Evolutionary conservation across 2,329 filamentous ascomycete genomes (phyloP).

Genomic region (Aspergillus tamarii): DNA sequence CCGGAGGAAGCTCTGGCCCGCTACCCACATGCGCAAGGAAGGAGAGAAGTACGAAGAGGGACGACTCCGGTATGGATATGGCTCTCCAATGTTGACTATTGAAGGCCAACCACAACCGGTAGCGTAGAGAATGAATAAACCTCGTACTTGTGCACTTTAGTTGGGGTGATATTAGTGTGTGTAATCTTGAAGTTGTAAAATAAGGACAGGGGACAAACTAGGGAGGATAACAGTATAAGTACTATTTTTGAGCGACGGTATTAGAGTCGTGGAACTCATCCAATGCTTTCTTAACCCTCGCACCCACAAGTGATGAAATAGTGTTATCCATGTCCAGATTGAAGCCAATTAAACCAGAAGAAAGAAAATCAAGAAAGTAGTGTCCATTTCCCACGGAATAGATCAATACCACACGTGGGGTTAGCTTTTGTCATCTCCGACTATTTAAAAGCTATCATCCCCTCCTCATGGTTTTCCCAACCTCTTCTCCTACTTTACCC

Average conservation of each 20-base stretch:
- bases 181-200: not conserved
- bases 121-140: not conserved
- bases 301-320: not conserved
- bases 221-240: not conserved
- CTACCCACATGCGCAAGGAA: slow-evolving; percentile 43
- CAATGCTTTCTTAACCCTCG: not conserved
- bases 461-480: not conserved
- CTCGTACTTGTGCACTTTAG: not conserved
- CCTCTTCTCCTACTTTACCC: not conserved
- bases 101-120: slow-evolving; percentile 20
- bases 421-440: not conserved
- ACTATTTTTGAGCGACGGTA: not conserved
- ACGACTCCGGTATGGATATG: slow-evolving; percentile 39
- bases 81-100: slow-evolving; percentile 44
- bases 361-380: not conserved
- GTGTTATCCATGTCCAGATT: not conserved
- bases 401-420: not conserved
- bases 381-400: not conserved
- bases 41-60: slow-evolving; percentile 41
- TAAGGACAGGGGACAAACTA: not conserved
- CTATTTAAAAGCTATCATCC: not conserved
- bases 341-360: not conserved
- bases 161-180: not conserved
- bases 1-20: slow-evolving; percentile 44
- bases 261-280: not conserved